phyloP scores from a whole-genome alignment of 2,329 filamentous ascomycete genomes.

The Bipolaris gigantea region DNA sequence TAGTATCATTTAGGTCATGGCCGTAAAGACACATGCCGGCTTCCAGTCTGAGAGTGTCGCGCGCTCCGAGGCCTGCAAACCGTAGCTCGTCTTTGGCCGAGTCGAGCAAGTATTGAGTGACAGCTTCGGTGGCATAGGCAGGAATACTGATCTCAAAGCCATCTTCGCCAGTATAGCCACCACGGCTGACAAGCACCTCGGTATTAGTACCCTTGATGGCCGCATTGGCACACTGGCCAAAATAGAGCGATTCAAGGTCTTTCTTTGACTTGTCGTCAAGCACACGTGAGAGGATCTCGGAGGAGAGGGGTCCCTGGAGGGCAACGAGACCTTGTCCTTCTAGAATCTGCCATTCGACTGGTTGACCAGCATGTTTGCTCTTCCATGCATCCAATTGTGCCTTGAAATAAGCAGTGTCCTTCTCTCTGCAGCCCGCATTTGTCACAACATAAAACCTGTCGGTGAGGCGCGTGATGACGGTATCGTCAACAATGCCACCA shows the following conservation, averaged over 20 bases:
- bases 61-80: slow-evolving; percentile 84
- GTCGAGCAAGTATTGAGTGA: slow-evolving; percentile 71
- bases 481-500: slow-evolving; percentile 94
- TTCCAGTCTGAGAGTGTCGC: slow-evolving; percentile 90
- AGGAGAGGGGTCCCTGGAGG: slow-evolving; percentile 81
- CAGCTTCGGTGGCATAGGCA: slow-evolving; percentile 62
- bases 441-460: slow-evolving; percentile 85
- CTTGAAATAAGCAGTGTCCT: slow-evolving; percentile 78
- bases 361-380: slow-evolving; percentile 43
- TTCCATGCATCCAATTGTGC: slow-evolving; percentile 63
- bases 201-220: slow-evolving; percentile 62
- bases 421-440: slow-evolving; percentile 88
- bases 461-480: slow-evolving; percentile 76
- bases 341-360: slow-evolving; percentile 70
- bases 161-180: slow-evolving; percentile 96
- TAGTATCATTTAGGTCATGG: slow-evolving; percentile 86
- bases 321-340: slow-evolving; percentile 79
- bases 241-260: slow-evolving; percentile 66
- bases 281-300: slow-evolving; percentile 66
- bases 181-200: slow-evolving; percentile 74
- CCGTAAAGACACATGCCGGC: slow-evolving; percentile 99
- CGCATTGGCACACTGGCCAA: slow-evolving; percentile 73
- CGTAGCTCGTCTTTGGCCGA: slow-evolving; percentile 66
- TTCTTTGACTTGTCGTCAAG: slow-evolving; percentile 56
- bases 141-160: slow-evolving; percentile 95